A percentile compares a stretch with the other conserved stretches of the same genome.
Evolutionary conservation across 208 protist species (phyloP).

Genomic region (Trypanosoma mega): DNA sequence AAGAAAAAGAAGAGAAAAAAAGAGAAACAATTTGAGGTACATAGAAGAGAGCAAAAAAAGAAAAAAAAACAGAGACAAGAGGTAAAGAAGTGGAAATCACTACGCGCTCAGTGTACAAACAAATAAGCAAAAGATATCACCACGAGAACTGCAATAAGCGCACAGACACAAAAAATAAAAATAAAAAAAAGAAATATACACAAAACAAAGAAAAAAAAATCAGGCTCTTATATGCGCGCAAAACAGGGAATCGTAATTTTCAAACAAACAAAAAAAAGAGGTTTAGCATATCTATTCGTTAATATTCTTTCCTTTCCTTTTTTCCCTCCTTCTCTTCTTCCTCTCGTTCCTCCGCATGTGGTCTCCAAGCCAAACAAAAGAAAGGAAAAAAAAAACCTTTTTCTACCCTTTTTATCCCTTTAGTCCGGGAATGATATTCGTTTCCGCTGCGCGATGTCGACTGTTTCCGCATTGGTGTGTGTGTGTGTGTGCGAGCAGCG

Average conservation of each 20-base stretch:
- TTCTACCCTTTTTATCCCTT: neutral
- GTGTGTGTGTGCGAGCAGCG: conserved; percentile 29
- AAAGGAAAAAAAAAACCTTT: conserved; percentile 4
- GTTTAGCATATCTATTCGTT: no score
- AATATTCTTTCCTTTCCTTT: no score
- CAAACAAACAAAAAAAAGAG: neutral
- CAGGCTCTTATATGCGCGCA: neutral
- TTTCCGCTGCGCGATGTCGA: neutral
- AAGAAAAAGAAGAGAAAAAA: neutral
- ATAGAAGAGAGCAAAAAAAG: neutral
- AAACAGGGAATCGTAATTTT: neutral
- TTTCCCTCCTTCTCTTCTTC: no score
- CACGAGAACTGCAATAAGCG: neutral
- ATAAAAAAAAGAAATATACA: neutral
- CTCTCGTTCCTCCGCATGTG: no score
- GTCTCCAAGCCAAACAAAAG: no score
- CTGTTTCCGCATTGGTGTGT: neutral
- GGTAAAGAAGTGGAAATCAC: neutral
- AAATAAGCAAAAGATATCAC: neutral
- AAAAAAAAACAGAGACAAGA: conserved; percentile 13
- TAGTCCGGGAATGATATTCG: neutral
- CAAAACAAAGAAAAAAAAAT: neutral
- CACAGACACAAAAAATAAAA: conserved; percentile 9
- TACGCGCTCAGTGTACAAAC: no score
- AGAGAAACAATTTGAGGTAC: neutral